Conservation (phyloP, 2,329 filamentous ascomycete species). For the Colletotrichum simmondsii region DNA sequence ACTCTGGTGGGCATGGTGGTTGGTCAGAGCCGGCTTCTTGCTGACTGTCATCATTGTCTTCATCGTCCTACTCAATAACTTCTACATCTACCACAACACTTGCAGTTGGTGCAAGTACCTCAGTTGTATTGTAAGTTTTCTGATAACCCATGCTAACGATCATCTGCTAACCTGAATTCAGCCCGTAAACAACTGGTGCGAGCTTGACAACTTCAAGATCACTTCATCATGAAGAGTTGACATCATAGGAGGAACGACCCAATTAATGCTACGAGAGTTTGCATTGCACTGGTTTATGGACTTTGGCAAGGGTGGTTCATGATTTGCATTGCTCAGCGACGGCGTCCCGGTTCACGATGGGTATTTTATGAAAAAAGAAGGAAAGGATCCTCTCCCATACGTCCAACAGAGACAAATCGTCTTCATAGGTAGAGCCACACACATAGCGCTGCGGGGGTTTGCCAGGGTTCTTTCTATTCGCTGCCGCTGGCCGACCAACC, state of each 20-base stretch:
- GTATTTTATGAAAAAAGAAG: constrained; percentile 19
- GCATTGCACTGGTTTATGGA: constrained; percentile 10
- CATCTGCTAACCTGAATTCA: constrained; percentile 40
- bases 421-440: constrained; percentile 5
- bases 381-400: not conserved
- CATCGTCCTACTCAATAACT: constrained; percentile 88
- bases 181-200: constrained; percentile 77
- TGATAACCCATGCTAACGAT: no score
- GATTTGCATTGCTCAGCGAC: constrained; percentile 38
- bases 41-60: constrained; percentile 87
- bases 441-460: not conserved
- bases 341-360: constrained; percentile 34
- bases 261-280: not conserved
- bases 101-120: constrained; percentile 97
- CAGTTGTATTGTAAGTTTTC: constrained; percentile 83
- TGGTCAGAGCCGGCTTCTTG: constrained; percentile 81
- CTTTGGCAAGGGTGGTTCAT: not conserved
- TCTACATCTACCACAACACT: constrained; percentile 80
- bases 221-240: not conserved
- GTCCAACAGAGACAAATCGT: not conserved
- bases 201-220: constrained; percentile 51
- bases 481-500: not conserved
- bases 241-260: not conserved
- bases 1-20: constrained; percentile 98
- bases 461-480: constrained; percentile 1